Evolutionary conservation across 2,329 filamentous ascomycete species (phyloP).

Genomic region (Aspergillus sp.): DNA sequence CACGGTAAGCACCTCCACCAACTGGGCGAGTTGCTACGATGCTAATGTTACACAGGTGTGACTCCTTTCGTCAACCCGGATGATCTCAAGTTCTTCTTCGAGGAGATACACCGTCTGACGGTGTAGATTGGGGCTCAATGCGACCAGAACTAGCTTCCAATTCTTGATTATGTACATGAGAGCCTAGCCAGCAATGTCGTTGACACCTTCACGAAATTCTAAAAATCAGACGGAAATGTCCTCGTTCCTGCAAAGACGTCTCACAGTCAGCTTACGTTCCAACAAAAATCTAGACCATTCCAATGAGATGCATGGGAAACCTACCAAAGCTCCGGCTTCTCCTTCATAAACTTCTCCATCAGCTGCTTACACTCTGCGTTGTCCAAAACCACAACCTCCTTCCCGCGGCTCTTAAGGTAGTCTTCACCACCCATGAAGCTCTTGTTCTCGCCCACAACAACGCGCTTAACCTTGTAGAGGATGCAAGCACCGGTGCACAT

Average conservation of each 20-base stretch:
- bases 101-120: constrained; percentile 75
- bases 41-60: constrained; percentile 62
- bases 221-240: constrained; percentile 56
- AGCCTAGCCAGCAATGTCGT: background rate
- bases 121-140: constrained; percentile 17
- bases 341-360: constrained; percentile 71
- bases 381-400: constrained; percentile 72
- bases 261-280: constrained; percentile 6
- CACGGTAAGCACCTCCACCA: constrained; percentile 67
- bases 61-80: constrained; percentile 94
- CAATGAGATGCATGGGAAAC: constrained; percentile 25
- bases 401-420: constrained; percentile 66
- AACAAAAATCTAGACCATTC: background rate
- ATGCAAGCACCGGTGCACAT: constrained; percentile 81
- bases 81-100: constrained; percentile 87
- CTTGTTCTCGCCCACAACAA: constrained; percentile 77
- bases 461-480: constrained; percentile 71
- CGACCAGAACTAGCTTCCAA: background rate
- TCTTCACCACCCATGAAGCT: constrained; percentile 74
- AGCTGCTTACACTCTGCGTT: constrained; percentile 65
- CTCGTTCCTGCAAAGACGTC: constrained; percentile 53
- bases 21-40: constrained; percentile 5
- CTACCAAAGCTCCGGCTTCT: constrained; percentile 72
- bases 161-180: constrained; percentile 13
- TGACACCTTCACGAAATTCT: background rate